Conservation (phyloP, 2,329 filamentous ascomycete genomes). For the Diplodia sapinea region DNA sequence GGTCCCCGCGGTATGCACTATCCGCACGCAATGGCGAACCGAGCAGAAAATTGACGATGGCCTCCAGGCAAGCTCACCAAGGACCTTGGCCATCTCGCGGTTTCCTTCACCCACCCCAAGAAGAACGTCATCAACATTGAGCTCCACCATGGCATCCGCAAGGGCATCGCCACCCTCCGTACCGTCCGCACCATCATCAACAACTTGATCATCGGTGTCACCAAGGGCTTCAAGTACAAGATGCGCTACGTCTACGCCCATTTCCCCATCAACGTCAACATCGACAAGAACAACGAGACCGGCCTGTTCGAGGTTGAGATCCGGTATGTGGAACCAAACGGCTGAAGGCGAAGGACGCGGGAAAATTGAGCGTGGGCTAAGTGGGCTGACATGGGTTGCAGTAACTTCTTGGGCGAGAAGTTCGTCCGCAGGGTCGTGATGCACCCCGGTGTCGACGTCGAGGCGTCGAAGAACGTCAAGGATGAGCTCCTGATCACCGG, state of each 20-base stretch:
- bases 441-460: constrained; percentile 87
- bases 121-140: constrained; percentile 92
- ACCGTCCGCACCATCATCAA: constrained; percentile 98
- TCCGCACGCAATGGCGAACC: constrained; percentile 28
- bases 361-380: background rate
- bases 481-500: constrained; percentile 92
- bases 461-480: constrained; percentile 91
- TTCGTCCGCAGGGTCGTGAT: constrained; percentile 91
- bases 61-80: constrained; percentile 86
- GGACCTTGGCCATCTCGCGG: constrained; percentile 94
- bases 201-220: constrained; percentile 98
- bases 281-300: constrained; percentile 94
- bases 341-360: background rate
- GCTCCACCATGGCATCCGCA: constrained; percentile 97
- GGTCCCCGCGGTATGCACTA: constrained; percentile 77
- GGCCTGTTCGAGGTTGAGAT: constrained; percentile 93
- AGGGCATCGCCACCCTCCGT: constrained; percentile 96
- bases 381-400: constrained; percentile 30
- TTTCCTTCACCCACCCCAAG: constrained; percentile 90
- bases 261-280: constrained; percentile 99
- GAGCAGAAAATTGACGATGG: constrained; percentile 38
- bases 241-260: constrained; percentile 99
- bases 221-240: constrained; percentile 99
- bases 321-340: constrained; percentile 66
- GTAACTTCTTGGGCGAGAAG: constrained; percentile 99